phyloP scores from a whole-genome alignment of 2,329 filamentous ascomycete species.

The Exophiala oligosperma region DNA sequence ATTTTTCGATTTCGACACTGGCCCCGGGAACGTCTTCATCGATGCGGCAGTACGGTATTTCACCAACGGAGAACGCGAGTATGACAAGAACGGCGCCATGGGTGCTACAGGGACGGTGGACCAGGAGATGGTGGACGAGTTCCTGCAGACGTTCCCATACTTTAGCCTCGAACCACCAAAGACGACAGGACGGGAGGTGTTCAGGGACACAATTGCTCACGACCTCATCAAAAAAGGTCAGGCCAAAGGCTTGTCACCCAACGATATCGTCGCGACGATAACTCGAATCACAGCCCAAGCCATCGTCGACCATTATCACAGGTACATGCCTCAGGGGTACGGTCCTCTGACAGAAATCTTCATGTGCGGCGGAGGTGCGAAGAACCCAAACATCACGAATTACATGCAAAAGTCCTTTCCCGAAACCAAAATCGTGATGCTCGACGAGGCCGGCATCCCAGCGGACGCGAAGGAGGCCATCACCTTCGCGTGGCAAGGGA shows the following conservation, averaged over 20 bases:
- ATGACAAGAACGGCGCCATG: conserved; percentile 55
- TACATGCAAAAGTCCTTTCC: conserved; percentile 54
- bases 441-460: conserved; percentile 60
- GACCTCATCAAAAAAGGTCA: conserved; percentile 52
- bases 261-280: conserved; percentile 59
- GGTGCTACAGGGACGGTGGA: conserved; percentile 51
- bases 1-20: conserved; percentile 56
- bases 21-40: conserved; percentile 58
- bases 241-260: conserved; percentile 45
- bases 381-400: conserved; percentile 58
- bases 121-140: conserved; percentile 54
- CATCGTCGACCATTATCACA: conserved; percentile 53
- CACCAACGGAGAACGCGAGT: conserved; percentile 51
- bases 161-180: conserved; percentile 54
- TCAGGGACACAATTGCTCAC: conserved; percentile 57
- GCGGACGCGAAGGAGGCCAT: conserved; percentile 60
- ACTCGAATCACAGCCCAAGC: conserved; percentile 61
- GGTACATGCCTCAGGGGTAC: conserved; percentile 46
- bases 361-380: conserved; percentile 61
- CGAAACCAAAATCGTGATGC: conserved; percentile 52
- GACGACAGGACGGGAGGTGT: conserved; percentile 61
- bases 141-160: conserved; percentile 50
- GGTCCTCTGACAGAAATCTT: conserved; percentile 57
- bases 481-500: conserved; percentile 61
- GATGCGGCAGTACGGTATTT: conserved; percentile 58